Evolutionary conservation across 1,284 basidiomycete species (phyloP).

Genomic region (Mycena citricolor): DNA sequence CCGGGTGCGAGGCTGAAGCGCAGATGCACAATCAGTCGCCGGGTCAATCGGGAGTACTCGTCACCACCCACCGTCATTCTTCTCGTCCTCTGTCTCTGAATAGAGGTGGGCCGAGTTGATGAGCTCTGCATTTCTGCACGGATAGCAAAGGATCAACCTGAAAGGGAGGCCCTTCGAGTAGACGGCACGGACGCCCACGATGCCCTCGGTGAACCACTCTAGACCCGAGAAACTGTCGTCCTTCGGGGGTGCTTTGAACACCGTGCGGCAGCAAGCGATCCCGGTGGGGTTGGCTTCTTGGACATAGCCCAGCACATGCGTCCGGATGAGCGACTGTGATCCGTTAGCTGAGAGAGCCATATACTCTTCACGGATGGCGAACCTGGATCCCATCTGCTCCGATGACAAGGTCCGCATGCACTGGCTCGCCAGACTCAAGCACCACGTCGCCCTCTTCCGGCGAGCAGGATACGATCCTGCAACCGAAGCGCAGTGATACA

Average conservation of each 20-base stretch:
- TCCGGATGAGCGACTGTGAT: slow-evolving; percentile 15
- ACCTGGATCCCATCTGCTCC: slow-evolving; percentile 21
- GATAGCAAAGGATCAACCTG: slow-evolving; percentile 7
- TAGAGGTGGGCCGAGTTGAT: slow-evolving; percentile 12
- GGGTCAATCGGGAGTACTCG: background rate
- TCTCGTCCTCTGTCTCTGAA: background rate
- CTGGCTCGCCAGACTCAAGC: slow-evolving; percentile 5
- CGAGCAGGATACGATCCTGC: slow-evolving; percentile 8
- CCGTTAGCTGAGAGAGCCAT: background rate
- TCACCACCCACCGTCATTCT: background rate
- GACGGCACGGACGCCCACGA: slow-evolving; percentile 6
- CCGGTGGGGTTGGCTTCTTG: slow-evolving; percentile 1
- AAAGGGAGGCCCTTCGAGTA: slow-evolving; percentile 3
- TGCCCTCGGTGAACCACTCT: slow-evolving; percentile 8
- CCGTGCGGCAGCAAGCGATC: slow-evolving; percentile 6
- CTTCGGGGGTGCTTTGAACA: slow-evolving; percentile 7
- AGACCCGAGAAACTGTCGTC: too few relatives aligned
- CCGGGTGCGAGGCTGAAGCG: too few relatives aligned
- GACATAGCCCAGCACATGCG: slow-evolving; percentile 1
- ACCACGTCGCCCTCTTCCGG: slow-evolving; percentile 10
- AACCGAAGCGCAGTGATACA: slow-evolving; percentile 10
- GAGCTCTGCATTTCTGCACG: slow-evolving; percentile 3
- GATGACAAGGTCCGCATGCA: slow-evolving; percentile 10
- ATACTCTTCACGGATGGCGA: too few relatives aligned
- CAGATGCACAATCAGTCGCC: background rate